A percentile compares a stretch with the other conserved stretches of the same genome.
These are phyloP conservation scores for Rhizopus microsporus DNA, from an alignment of 371 early-diverging fungal species.

Conservation along the genomic window DNA sequence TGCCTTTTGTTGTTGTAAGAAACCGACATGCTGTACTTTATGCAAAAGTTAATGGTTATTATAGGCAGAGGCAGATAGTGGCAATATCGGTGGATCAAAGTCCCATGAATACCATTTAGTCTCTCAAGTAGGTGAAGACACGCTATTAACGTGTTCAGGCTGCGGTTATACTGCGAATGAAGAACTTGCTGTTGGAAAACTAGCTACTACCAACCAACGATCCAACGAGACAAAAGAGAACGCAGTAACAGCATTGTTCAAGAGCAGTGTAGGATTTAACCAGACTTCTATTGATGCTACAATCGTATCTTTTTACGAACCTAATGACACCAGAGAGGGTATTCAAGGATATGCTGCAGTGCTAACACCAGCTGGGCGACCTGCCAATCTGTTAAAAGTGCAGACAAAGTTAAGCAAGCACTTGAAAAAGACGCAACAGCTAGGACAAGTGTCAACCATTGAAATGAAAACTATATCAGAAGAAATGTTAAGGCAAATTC, in stretches of 20 bases:
- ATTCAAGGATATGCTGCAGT: slow-evolving; percentile 24
- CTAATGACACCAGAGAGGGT: background rate
- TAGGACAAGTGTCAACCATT: slow-evolving; percentile 18
- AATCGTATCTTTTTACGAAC: slow-evolving; percentile 1
- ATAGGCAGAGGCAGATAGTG: slow-evolving; percentile 87
- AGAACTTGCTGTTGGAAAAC: slow-evolving; percentile 58
- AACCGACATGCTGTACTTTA: background rate
- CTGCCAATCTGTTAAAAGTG: slow-evolving; percentile 36
- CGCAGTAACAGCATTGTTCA: background rate
- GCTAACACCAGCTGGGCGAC: slow-evolving; percentile 23
- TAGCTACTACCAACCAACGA: slow-evolving; percentile 1
- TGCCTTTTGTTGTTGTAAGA: slow-evolving; percentile 66
- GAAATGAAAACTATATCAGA: slow-evolving; percentile 15
- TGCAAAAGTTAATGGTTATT: background rate
- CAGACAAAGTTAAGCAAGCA: slow-evolving; percentile 28
- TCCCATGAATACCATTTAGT: slow-evolving; percentile 91
- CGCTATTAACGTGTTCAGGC: slow-evolving; percentile 63
- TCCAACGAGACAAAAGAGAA: background rate
- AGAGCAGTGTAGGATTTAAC: background rate
- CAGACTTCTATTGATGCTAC: background rate
- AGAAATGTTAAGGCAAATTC: too few relatives aligned
- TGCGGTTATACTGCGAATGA: slow-evolving; percentile 86
- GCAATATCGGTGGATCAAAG: slow-evolving; percentile 85
- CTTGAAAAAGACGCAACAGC: slow-evolving; percentile 15
- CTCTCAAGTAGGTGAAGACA: slow-evolving; percentile 82